phyloP scores from a whole-genome alignment of 2,329 filamentous ascomycete species.

The Myriosclerotinia duriaeana region DNA sequence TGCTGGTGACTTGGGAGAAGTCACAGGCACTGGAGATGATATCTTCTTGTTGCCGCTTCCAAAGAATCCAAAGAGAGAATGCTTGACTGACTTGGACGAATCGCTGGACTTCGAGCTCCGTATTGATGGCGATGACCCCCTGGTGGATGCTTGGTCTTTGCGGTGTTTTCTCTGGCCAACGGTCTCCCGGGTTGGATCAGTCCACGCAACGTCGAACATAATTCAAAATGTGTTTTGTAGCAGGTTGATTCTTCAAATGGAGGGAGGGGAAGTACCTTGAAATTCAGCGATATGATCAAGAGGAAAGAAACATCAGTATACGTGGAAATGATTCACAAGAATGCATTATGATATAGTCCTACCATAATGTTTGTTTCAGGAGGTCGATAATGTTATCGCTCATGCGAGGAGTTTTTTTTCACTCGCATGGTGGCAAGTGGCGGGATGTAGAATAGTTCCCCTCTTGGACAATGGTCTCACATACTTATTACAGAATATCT shows the following conservation, averaged over 20 bases:
- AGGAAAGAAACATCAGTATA: conserved; percentile 15
- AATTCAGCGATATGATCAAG: conserved; percentile 13
- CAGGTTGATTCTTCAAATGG: conserved; percentile 19
- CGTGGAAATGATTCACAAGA: conserved; percentile 24
- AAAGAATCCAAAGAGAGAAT: conserved; percentile 37
- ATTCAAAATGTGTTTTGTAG: conserved; percentile 24
- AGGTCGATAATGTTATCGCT: conserved; percentile 9
- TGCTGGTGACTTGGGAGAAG: conserved; percentile 20
- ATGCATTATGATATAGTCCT: conserved; percentile 22
- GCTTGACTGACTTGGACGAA: conserved; percentile 24
- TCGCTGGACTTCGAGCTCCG: conserved; percentile 30
- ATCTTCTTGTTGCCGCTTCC: conserved; percentile 38
- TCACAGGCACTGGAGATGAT: not conserved
- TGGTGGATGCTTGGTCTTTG: conserved; percentile 31
- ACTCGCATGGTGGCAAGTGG: conserved; percentile 24
- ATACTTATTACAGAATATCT: conserved; percentile 6
- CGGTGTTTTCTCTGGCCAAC: conserved; percentile 38
- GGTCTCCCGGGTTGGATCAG: conserved; percentile 38
- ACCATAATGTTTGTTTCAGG: conserved; percentile 22
- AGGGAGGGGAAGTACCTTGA: conserved; percentile 17
- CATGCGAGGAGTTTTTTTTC: conserved; percentile 21
- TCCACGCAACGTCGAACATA: conserved; percentile 41
- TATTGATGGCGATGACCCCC: conserved; percentile 23
- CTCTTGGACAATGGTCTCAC: conserved; percentile 16
- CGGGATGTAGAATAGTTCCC: conserved; percentile 9